Base-by-base conservation (phyloP, 2,329 filamentous ascomycete genomes). In the Graphiopsis chlorocephala region DNA sequence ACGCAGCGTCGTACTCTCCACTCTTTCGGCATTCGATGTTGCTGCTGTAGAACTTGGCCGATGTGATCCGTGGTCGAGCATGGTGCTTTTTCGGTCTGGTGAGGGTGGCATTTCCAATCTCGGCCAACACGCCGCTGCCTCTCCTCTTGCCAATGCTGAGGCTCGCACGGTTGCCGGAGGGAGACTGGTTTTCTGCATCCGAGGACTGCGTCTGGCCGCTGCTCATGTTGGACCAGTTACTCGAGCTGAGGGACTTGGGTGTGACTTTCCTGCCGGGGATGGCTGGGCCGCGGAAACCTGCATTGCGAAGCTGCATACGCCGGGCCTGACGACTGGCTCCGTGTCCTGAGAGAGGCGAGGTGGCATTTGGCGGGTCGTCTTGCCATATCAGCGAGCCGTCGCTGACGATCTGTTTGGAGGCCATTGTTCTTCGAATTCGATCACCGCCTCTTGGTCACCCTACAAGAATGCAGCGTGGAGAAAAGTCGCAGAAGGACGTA, bases 251-350 rank as follows among this genome's bases (percentile, higher is more conserved):
- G 11, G 66, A 67, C 31, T 66, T 70, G n/a, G 74, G 75, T 23
- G 75, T 75, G 25, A 76, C 72, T 31, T 73, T 74, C 45, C 74
- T 68, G 23, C 69, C 64, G 3, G 73, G 70, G 56, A 77, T 50
- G 6, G 70, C 66, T 29, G 71, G 67, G 11, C 66, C 75, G n/a
- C 72, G 70, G 55, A 77, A 77, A 50, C 74, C 74, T 31, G 73
- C 73, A 69, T 75, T 76, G 59, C 75, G 70, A 20, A 76, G 70
- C 64, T 77, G 74, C 50, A 77, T 66, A 38, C 72, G 68, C 38
- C 72, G 67, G 20, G 72, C 70, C 33, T 72, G 72, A 42, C 70
- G 64, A 28, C 69, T 70, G 23, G 70, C 63, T 20, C 71, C 71
- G 2, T 64, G 64, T 15, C 69, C 69, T 17, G 71, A 67, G 10